Evolutionary conservation across 1,139 yeast species (phyloP), one percentile per base, ranked within the genome.

Genomic region (Kodamaea arcana): DNA sequence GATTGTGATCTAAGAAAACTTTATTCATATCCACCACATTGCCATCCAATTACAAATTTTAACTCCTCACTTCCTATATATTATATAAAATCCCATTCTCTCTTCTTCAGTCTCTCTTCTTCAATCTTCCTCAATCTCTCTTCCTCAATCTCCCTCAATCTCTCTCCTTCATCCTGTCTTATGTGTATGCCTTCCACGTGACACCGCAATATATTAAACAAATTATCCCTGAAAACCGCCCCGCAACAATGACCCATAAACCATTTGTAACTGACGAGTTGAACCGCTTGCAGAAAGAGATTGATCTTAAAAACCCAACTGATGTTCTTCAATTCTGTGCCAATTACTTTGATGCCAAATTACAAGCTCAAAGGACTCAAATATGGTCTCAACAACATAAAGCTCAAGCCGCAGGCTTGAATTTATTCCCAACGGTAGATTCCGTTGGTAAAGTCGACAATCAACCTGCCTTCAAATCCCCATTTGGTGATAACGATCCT

Each of bases 271-370:
- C 49, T 26, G 47, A 75, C 40, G 87, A 80, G 56, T 69, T 82
- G 57, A 73, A 74, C 50, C 76, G 69, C 43, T 76, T 81, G 55
- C 80, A 79, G 56, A 72, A 69, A 50, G 86, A 80, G 54, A 67
- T 83, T 42, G 64, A 69, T 35, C 64, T 72, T 35, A 75, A 78
- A 49, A 75, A 80, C 47, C 94, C 94, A 2, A 57, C 65, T 14
- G 90, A 83, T 52, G 65, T 83, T 21, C 58, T 83, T 42, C 90
- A 83, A 54, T 84, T 83, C 59, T 80, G 90, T 51, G 83, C 85
- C 42, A 75, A 79, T 54, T 81, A 80, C 58, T 83, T 83, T 63
- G 74, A 73, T 50, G 56, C 69, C 33, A 75, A 80, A 44, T 62
- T 83, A 41, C 81, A 76, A 46, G 69, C 74, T 27, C 85, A 81